Conservation (phyloP, 768 basidiomycete genomes). For the Hygrophoropsis aurantiaca region DNA sequence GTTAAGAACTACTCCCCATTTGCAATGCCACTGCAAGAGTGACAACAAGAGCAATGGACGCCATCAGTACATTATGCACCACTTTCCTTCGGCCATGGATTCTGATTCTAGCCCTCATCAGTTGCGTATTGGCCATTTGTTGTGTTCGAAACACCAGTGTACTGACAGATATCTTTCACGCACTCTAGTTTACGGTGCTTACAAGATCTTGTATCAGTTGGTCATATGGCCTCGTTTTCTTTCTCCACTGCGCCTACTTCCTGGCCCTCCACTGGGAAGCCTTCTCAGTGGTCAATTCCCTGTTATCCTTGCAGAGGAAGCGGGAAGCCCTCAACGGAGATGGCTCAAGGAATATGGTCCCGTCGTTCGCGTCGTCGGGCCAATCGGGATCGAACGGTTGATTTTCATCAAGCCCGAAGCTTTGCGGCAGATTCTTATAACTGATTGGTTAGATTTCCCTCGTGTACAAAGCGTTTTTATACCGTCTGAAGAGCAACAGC, state of each 20-base stretch:
- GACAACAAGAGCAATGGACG: too few relatives aligned
- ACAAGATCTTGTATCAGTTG: slow-evolving; percentile 23
- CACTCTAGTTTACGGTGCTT: background rate
- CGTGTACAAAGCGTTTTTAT: slow-evolving; percentile 12
- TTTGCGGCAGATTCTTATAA: slow-evolving; percentile 42
- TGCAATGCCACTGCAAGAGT: too few relatives aligned
- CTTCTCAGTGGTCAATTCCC: slow-evolving; percentile 38
- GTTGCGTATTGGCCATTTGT: too few relatives aligned
- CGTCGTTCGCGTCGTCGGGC: slow-evolving; percentile 44
- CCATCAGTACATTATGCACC: too few relatives aligned
- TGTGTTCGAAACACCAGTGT: too few relatives aligned
- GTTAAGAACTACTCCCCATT: too few relatives aligned
- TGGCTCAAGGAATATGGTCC: slow-evolving; percentile 49
- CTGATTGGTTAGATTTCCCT: slow-evolving; percentile 48
- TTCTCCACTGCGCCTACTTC: slow-evolving; percentile 38
- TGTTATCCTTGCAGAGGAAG: slow-evolving; percentile 37
- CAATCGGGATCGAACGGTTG: slow-evolving; percentile 46
- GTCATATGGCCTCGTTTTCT: slow-evolving; percentile 34
- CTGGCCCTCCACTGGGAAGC: slow-evolving; percentile 37
- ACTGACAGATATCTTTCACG: too few relatives aligned
- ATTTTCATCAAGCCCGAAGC: slow-evolving; percentile 46
- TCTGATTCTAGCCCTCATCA: too few relatives aligned
- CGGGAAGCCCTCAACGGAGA: slow-evolving; percentile 35
- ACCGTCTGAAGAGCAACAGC: background rate
- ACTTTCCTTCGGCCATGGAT: too few relatives aligned